Conservation (phyloP, 371 early-diverging fungal genomes). For the Encephalitozoon hellem region DNA sequence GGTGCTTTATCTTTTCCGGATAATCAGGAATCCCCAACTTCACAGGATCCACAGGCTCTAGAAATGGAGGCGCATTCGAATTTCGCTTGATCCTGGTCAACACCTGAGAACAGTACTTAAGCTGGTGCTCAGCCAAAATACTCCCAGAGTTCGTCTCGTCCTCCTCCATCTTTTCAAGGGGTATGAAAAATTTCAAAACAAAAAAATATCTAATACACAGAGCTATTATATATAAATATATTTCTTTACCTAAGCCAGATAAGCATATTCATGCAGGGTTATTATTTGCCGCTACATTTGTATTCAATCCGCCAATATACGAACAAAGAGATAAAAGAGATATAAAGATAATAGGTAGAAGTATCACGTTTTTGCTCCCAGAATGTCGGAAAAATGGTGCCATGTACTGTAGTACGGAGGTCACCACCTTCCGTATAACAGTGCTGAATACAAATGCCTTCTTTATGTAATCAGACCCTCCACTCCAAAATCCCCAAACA, state of each 20-base stretch:
- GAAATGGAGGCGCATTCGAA: slow-evolving; percentile 65
- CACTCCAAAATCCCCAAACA: neutral
- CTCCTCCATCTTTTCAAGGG: slow-evolving; percentile 1
- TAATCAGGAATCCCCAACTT: slow-evolving; percentile 82
- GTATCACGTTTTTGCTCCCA: neutral
- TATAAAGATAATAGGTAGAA: neutral
- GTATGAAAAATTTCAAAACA: neutral
- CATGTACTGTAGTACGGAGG: neutral
- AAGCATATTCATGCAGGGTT: too few relatives aligned
- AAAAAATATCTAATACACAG: neutral
- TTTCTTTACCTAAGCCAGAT: too few relatives aligned
- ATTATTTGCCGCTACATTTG: too few relatives aligned
- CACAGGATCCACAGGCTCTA: slow-evolving; percentile 83
- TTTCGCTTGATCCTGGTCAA: slow-evolving; percentile 55
- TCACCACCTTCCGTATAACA: neutral
- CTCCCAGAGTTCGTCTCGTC: neutral
- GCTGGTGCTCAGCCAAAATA: slow-evolving; percentile 13
- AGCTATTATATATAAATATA: neutral
- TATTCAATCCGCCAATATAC: neutral
- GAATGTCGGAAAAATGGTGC: neutral
- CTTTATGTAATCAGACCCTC: neutral
- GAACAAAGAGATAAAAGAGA: neutral
- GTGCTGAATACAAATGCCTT: neutral
- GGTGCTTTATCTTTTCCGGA: slow-evolving; percentile 74
- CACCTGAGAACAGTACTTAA: slow-evolving; percentile 43